Conservation (phyloP, 1,139 yeast genomes). For the Ashbya aceris region DNA sequence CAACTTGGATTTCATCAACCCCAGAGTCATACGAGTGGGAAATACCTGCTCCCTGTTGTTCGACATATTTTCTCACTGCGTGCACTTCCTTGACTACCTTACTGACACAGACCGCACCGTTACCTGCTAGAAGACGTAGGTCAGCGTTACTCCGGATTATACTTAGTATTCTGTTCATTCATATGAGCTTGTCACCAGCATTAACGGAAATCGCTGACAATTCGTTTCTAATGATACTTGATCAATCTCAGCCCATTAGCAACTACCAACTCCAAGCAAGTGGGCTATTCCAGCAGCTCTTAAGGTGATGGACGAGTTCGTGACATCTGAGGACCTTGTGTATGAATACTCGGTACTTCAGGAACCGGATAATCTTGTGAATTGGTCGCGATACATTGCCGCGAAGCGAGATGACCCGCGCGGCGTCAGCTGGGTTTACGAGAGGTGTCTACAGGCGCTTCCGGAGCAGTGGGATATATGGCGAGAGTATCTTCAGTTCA, state of each 20-base stretch:
- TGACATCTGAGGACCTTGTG: slow-evolving; percentile 23
- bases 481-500: slow-evolving; percentile 32
- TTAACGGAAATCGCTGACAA: no score
- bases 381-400: slow-evolving; percentile 26
- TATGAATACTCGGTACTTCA: slow-evolving; percentile 27
- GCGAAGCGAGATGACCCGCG: slow-evolving; percentile 11
- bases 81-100: no score
- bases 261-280: neutral
- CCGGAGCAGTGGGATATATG: slow-evolving; percentile 15
- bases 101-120: no score
- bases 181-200: no score
- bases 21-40: slow-evolving; percentile 96
- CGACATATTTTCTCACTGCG: slow-evolving; percentile 21
- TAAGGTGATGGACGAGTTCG: slow-evolving; percentile 8
- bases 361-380: slow-evolving; percentile 13
- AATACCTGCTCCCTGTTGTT: slow-evolving; percentile 70
- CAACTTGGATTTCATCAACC: slow-evolving; percentile 86
- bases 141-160: no score
- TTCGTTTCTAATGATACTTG: no score
- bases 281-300: neutral
- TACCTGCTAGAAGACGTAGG: no score
- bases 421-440: slow-evolving; percentile 23
- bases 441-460: slow-evolving; percentile 20
- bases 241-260: no score
- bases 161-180: no score